Percentiles rank a stretch among this genome's conserved stretches.
phyloP scores from a whole-genome alignment of 495 filamentous ascomycete genomes.

The Lasiosphaeria hispida region DNA sequence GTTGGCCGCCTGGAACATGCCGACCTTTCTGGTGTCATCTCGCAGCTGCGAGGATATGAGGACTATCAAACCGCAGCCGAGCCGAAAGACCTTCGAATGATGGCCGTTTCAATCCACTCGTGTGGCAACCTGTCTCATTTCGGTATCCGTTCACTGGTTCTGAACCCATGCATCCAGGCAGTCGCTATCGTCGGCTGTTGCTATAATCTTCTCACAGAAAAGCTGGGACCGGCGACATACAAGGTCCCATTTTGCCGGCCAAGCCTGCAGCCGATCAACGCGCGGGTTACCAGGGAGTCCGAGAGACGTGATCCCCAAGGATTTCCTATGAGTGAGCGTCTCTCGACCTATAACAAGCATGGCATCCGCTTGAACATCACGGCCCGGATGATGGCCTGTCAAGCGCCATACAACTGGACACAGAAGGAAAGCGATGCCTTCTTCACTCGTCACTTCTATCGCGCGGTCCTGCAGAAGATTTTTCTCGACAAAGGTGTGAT shows the following conservation, averaged over 20 bases:
- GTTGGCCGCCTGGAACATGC: conserved; percentile 57
- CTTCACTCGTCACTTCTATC: conserved; percentile 92
- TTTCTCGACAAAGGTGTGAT: conserved; percentile 80
- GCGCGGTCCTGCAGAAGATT: conserved; percentile 83
- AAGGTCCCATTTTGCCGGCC: conserved; percentile 67
- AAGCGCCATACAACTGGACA: conserved; percentile 92
- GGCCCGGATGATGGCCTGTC: conserved; percentile 92
- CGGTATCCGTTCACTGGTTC: conserved; percentile 76
- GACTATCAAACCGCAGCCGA: conserved; percentile 16
- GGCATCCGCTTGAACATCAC: conserved; percentile 91
- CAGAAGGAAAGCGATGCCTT: conserved; percentile 74
- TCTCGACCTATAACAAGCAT: conserved; percentile 58
- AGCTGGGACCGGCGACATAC: conserved; percentile 79
- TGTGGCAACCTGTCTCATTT: conserved; percentile 97
- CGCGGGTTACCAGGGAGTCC: conserved; percentile 46
- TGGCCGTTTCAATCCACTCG: conserved; percentile 93
- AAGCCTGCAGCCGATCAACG: conserved; percentile 58
- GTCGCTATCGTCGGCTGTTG: conserved; percentile 96
- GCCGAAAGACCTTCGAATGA: conserved; percentile 52
- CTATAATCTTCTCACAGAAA: conserved; percentile 93
- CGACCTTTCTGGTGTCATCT: conserved; percentile 57
- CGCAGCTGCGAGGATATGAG: conserved; percentile 35
- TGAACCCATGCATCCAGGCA: conserved; percentile 79
- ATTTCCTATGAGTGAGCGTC: conserved; percentile 81
- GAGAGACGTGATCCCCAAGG: conserved; percentile 76